Evolutionary conservation across 352 stramenopile species (phyloP), one percentile per base, ranked within the genome.

Genomic region (Pythium sp.): DNA sequence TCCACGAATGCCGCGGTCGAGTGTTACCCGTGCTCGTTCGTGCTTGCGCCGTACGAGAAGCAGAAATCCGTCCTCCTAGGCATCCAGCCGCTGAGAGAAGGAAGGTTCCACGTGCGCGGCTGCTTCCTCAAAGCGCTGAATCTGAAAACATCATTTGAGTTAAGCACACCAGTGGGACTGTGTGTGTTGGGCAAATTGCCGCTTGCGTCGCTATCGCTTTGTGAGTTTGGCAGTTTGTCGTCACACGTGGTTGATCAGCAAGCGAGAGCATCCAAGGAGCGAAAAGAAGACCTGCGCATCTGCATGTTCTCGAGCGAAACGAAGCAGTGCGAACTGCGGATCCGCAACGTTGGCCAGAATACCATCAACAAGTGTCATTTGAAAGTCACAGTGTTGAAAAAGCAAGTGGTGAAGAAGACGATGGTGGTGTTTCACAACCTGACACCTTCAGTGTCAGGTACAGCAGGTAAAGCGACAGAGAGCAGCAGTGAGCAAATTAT

Each of bases 231-330:
- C 0, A 72, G 77, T 9, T 62, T 62, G n/a, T 26, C 47, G 68
- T 80, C 64, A 28, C 56, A 57, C 67, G 79, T n/a, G n/a, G 20
- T 28, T 7, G 56, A 62, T 7, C 41, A 49, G 5, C 30, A 69
- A 12, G 22, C 51, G 15, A 15, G 47, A 47, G 43, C 65, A 20
- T 38, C 24, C 12, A 47, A 28, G 34, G 55, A 55, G 32, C 62
- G 28, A 8, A 28, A 34, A 46, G 54, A 61, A n/a, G 73, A 77
- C 20, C 51, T 76, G 38, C 77, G 73, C 9, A 75, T 92, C 15
- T 79, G 77, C 22, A 90, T 93, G 82, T 91, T 90, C 70, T 67
- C 73, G 28, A 88, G 76, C 36, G 86, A 93, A 66, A 87, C 69
- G 15, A 92, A 88, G 51, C 76, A 69, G 24, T 91, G 72, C 56